These are phyloP conservation scores for Fusarium coffeatum DNA, from an alignment of 2,329 filamentous ascomycete species.

Conservation along the genomic window DNA sequence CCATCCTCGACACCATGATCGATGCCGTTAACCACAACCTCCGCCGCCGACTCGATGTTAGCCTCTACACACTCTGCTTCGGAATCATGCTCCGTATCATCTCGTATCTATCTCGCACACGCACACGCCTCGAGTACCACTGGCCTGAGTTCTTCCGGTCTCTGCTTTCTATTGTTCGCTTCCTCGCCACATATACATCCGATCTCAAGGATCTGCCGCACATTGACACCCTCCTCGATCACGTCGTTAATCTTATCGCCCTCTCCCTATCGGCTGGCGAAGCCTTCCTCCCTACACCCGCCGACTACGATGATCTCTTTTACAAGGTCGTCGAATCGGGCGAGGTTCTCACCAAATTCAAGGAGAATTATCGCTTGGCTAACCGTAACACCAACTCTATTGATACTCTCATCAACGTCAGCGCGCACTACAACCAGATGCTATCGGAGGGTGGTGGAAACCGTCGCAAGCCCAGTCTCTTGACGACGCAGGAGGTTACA, in stretches of 20 bases:
- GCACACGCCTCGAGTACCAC: conserved; percentile 86
- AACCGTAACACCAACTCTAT: conserved; percentile 76
- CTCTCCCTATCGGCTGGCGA: conserved; percentile 88
- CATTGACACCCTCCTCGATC: conserved; percentile 79
- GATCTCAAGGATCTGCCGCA: conserved; percentile 78
- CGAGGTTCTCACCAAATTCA: conserved; percentile 83
- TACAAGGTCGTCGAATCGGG: conserved; percentile 97
- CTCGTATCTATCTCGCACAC: conserved; percentile 83
- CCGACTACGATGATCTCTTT: conserved; percentile 94
- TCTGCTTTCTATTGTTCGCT: conserved; percentile 86
- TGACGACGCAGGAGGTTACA: conserved; percentile 86
- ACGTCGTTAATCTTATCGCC: conserved; percentile 84
- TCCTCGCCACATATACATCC: conserved; percentile 85
- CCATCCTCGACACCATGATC: conserved; percentile 86
- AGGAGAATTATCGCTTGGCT: conserved; percentile 75
- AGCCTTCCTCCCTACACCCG: conserved; percentile 86
- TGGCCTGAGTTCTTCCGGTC: conserved; percentile 96
- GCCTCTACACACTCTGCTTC: conserved; percentile 84
- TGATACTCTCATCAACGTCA: conserved; percentile 84
- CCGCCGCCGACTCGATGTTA: conserved; percentile 82
- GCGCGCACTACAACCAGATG: conserved; percentile 86
- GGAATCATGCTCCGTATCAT: conserved; percentile 86
- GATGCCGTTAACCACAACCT: conserved; percentile 96
- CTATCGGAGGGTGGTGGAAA: conserved; percentile 66
- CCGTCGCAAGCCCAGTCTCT: conserved; percentile 67